Percentiles rank a stretch among this genome's conserved stretches.
phyloP scores from a whole-genome alignment of 2,329 filamentous ascomycete genomes.

The Pseudogymnoascus verrucosus region DNA sequence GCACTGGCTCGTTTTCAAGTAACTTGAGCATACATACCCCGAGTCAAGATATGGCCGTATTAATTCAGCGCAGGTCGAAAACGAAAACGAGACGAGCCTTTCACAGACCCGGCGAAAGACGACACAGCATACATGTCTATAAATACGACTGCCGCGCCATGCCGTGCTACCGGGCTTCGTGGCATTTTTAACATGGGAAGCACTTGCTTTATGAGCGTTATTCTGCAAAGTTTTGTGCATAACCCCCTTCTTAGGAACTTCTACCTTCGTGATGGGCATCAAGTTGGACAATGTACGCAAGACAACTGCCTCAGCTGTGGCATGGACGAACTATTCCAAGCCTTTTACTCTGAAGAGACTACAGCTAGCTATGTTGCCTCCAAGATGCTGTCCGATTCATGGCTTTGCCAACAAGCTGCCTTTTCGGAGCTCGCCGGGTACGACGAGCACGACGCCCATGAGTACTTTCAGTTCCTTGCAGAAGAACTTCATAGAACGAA shows the following conservation, averaged over 20 bases:
- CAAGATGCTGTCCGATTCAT: conserved; percentile 80
- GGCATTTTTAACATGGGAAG: conserved; percentile 98
- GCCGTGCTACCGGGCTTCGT: conserved; percentile 77
- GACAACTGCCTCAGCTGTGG: conserved; percentile 59
- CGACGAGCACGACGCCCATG: conserved; percentile 92
- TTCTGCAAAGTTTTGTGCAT: conserved; percentile 86
- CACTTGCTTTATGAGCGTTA: conserved; percentile 96
- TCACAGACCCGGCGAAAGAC: conserved; percentile 56
- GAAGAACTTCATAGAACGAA: conserved; percentile 85
- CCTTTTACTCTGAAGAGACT: conserved; percentile 64
- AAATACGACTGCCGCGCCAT: conserved; percentile 74
- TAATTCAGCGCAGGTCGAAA: conserved; percentile 48
- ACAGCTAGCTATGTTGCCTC: conserved; percentile 87
- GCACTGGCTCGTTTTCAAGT: conserved; percentile 59
- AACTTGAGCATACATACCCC: conserved; percentile 22
- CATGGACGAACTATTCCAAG: conserved; percentile 67
- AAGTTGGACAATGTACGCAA: conserved; percentile 61
- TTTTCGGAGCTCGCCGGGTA: conserved; percentile 77
- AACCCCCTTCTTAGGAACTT: conserved; percentile 88
- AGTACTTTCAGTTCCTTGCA: conserved; percentile 92
- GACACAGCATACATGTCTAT: conserved; percentile 68
- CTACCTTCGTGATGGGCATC: conserved; percentile 86
- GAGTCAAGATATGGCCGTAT: neutral
- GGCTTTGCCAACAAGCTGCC: conserved; percentile 70
- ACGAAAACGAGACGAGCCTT: conserved; percentile 66